Percentiles rank a stretch among this genome's conserved stretches.
These are phyloP conservation scores for Uronychia setigera DNA, from an alignment of 73 alveolate species.

Conservation along the genomic window DNA sequence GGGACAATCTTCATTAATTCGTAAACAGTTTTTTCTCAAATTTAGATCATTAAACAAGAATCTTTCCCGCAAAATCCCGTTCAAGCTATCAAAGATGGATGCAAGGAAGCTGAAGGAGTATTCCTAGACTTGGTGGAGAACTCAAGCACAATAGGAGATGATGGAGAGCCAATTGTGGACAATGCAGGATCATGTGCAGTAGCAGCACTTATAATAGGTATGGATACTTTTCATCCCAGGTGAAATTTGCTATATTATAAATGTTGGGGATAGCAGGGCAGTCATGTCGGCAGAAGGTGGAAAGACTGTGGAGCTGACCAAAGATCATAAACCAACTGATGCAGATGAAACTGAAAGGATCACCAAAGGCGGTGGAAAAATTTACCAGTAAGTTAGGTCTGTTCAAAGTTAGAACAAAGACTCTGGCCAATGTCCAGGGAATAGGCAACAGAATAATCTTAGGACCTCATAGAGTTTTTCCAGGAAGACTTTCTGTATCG, in stretches of 20 bases:
- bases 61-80: slow-evolving; percentile 48
- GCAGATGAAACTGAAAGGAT: slow-evolving; percentile 93
- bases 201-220: neutral
- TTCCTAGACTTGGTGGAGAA: slow-evolving; percentile 57
- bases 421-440: slow-evolving; percentile 38
- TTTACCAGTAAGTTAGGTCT: slow-evolving; percentile 30
- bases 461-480: slow-evolving; percentile 98
- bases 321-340: slow-evolving; percentile 98
- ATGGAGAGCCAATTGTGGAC: neutral
- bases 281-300: slow-evolving; percentile 2
- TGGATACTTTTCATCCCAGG: neutral
- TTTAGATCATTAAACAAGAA: slow-evolving; percentile 52
- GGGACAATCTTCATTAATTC: slow-evolving; percentile 54
- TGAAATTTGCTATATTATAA: slow-evolving; percentile 27
- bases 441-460: slow-evolving; percentile 56
- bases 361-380: slow-evolving; percentile 81
- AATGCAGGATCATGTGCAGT: neutral
- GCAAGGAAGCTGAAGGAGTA: slow-evolving; percentile 60
- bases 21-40: slow-evolving; percentile 8
- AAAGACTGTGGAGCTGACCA: slow-evolving; percentile 75
- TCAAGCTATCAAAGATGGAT: slow-evolving; percentile 56
- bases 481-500: slow-evolving; percentile 97
- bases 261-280: slow-evolving; percentile 47
- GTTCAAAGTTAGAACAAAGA: slow-evolving; percentile 32
- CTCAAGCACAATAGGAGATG: neutral